Evolutionary conservation across 1,284 basidiomycete genomes (phyloP).

Genomic region (Entoloma clypeatum): DNA sequence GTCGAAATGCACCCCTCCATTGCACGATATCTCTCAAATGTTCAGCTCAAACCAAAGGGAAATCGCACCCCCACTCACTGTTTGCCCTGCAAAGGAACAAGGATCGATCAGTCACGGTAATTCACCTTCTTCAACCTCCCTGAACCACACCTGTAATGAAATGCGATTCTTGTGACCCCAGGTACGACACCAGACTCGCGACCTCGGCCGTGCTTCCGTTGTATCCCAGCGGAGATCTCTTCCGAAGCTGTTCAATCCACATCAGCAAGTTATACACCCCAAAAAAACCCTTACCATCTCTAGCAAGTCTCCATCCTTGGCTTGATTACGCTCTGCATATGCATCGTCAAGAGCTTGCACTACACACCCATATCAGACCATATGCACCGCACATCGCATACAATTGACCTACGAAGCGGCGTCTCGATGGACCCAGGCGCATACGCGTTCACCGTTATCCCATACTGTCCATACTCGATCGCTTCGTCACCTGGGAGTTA

Average conservation of each 20-base stretch:
- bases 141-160: slow-evolving; percentile 27
- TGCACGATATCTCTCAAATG: no score
- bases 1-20: no score
- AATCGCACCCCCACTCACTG: no score
- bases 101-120: no score
- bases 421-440: slow-evolving; percentile 32
- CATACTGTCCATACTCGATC: slow-evolving; percentile 29
- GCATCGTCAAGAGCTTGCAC: slow-evolving; percentile 6
- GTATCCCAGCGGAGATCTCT: slow-evolving; percentile 6
- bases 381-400: background rate
- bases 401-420: slow-evolving; percentile 21
- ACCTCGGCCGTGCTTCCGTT: slow-evolving; percentile 20
- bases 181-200: slow-evolving; percentile 21
- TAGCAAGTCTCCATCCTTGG: slow-evolving; percentile 6
- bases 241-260: slow-evolving; percentile 7
- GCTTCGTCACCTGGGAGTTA: slow-evolving; percentile 18
- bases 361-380: background rate
- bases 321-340: background rate
- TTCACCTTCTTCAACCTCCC: no score
- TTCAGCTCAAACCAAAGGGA: no score
- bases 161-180: slow-evolving; percentile 22
- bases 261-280: background rate
- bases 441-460: slow-evolving; percentile 39
- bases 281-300: slow-evolving; percentile 2
- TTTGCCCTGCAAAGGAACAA: no score